Evolutionary conservation across 805 yeast genomes (phyloP).

Genomic region (Starmerella kuoi): DNA sequence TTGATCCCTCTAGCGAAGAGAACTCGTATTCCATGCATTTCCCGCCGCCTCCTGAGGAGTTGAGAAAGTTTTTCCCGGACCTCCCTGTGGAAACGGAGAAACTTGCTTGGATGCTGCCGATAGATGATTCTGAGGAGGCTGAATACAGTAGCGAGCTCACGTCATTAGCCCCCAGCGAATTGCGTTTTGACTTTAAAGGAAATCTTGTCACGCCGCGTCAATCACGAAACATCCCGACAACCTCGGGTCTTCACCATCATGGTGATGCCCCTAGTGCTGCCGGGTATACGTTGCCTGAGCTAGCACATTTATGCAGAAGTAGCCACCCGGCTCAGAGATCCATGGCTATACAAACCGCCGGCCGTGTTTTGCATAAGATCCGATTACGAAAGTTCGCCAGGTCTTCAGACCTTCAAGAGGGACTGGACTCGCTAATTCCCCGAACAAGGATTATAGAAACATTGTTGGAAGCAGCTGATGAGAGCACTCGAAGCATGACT

Average conservation of each 20-base stretch:
- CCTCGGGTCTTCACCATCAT: conserved; percentile 80
- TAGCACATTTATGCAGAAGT: conserved; percentile 68
- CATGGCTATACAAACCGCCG: conserved; percentile 73
- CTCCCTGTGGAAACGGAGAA: conserved; percentile 71
- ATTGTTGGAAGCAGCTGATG: conserved; percentile 22
- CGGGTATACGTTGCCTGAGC: conserved; percentile 79
- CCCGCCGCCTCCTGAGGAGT: conserved; percentile 52
- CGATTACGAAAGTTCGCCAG: conserved; percentile 36
- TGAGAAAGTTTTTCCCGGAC: conserved; percentile 80
- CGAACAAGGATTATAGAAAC: conserved; percentile 22
- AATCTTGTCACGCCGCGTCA: conserved; percentile 51
- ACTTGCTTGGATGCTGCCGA: conserved; percentile 83
- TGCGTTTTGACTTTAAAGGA: conserved; percentile 85
- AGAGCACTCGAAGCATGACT: conserved; percentile 22
- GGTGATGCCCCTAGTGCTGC: conserved; percentile 78
- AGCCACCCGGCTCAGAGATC: conserved; percentile 75
- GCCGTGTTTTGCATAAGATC: conserved; percentile 72
- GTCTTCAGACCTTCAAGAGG: conserved; percentile 32
- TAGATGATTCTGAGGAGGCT: conserved; percentile 30
- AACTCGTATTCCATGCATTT: conserved; percentile 29
- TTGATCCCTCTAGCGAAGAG: neutral
- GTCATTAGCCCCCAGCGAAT: conserved; percentile 37
- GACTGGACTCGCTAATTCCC: conserved; percentile 20
- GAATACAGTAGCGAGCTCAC: conserved; percentile 41
- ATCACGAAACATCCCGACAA: conserved; percentile 39